Base-by-base conservation (phyloP, 192 early-diverging fungal genomes). In the Helicostylum pulchrum region DNA sequence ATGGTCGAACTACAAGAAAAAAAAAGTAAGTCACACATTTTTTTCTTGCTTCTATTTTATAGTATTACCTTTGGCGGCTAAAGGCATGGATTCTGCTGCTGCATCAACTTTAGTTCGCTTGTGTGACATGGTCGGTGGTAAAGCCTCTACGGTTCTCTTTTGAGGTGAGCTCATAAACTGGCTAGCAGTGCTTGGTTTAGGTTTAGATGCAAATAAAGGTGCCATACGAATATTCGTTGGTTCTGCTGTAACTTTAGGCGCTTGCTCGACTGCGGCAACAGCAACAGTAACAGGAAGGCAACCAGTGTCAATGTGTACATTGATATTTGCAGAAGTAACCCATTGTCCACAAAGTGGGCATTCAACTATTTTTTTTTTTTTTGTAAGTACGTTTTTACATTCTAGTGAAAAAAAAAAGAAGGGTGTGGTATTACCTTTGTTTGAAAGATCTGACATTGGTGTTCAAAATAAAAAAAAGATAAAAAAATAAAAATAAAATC, bases 51-150 rank as follows among this genome's bases (percentile, higher is more conserved):
- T 46, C 11, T 14, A 17, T 36, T 43, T 3, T 42, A 4, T 30
- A 21, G 3, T 36, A 14, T 23, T 74, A 77, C 78, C 78, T 74
- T 73, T 71, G 21, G 86, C 88, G 23, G 87, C 85, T 20, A 90
- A 61, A 44, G 88, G 87, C 72, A 80, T 80, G 1, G 79, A 72
- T 12, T 75, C 66, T 1, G 54, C 23, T 1, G 74, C 50, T 9
- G 65, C 58, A 4, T 65, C 67, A 3, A 66, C 71, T n/a, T 47
- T 71, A 20, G 46, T 65, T 10, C 75, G 61, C 19, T 75, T 83
- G 36, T 39, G 36, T 39, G 36, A 39, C 36, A 39, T 39, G 9
- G 9, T 39, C 4, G 36, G 36, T 39, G 36, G 36, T 39, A 39
- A 39, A 39, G 36, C 36, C 5, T 39, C 36, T 39, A 39, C 36